A percentile compares a stretch with the other conserved stretches of the same genome.
Evolutionary conservation across 176 grass and related monocot species (phyloP).

Genomic region (Canna indica): DNA sequence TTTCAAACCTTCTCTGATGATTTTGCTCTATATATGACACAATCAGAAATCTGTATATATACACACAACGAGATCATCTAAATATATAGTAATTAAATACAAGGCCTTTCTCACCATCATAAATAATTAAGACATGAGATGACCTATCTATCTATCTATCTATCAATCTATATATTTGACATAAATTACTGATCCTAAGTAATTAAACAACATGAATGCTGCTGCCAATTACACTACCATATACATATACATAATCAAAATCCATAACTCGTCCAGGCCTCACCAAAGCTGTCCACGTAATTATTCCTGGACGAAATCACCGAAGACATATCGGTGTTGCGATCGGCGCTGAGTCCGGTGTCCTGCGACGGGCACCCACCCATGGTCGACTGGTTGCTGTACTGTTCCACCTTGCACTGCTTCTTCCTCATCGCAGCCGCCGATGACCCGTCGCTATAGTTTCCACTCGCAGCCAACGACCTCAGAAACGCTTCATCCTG

Average conservation of each 20-base stretch:
- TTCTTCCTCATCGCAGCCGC: not conserved
- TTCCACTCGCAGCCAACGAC: not conserved
- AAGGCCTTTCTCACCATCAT: no score
- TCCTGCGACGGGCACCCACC: not conserved
- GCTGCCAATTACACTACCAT: no score
- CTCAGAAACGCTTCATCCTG: not conserved
- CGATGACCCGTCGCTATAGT: not conserved
- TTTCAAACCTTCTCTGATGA: no score
- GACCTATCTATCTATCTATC: not conserved
- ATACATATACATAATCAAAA: not conserved
- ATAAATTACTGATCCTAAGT: not conserved
- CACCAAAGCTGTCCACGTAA: not conserved
- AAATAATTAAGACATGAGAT: no score
- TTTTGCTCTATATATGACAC: no score
- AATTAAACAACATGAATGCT: no score
- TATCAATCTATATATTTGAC: not conserved
- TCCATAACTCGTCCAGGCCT: not conserved
- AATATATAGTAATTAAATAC: no score
- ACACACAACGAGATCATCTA: no score
- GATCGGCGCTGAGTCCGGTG: not conserved
- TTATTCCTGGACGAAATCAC: not conserved
- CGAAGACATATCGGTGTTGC: not conserved
- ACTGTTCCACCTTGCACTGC: conserved; percentile 14
- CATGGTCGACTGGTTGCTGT: not conserved
- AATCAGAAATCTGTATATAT: no score